Conservation (phyloP, 352 stramenopile genomes). For the Phytophthora megakarya region DNA sequence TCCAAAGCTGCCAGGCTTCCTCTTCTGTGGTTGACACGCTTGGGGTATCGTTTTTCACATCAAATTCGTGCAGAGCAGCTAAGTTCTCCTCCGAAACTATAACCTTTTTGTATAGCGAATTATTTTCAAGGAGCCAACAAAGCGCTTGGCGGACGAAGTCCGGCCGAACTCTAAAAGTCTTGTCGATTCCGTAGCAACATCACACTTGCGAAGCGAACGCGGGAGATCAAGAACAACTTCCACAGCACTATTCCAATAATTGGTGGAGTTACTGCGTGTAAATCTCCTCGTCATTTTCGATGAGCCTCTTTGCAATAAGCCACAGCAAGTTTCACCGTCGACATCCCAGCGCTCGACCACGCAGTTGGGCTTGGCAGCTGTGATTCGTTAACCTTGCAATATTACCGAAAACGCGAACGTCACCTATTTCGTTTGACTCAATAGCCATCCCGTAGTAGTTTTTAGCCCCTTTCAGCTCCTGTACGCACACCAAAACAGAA, state of each 20-base stretch:
- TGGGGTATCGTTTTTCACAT: background rate
- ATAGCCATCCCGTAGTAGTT: conserved; percentile 11
- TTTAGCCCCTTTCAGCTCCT: conserved; percentile 1
- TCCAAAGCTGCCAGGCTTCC: background rate
- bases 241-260: too few species aligned
- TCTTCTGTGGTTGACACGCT: background rate
- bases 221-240: too few species aligned
- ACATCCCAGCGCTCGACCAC: conserved; percentile 8
- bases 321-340: conserved; percentile 6
- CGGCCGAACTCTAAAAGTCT: conserved; percentile 6
- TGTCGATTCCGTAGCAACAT: too few species aligned
- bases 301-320: too few species aligned
- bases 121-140: background rate
- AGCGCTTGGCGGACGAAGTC: conserved; percentile 7
- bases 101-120: conserved; percentile 5
- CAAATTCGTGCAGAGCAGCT: background rate
- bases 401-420: background rate
- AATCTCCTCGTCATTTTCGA: too few species aligned
- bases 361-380: conserved; percentile 7
- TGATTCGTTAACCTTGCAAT: conserved; percentile 14
- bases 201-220: too few species aligned
- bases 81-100: conserved; percentile 1
- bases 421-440: background rate
- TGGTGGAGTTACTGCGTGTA: too few species aligned
- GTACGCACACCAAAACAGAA: too few species aligned